Evolutionary conservation across 202 grass and related monocot species (phyloP), one percentile per base, ranked within the genome.

Genomic region (Eragrostis tef): DNA sequence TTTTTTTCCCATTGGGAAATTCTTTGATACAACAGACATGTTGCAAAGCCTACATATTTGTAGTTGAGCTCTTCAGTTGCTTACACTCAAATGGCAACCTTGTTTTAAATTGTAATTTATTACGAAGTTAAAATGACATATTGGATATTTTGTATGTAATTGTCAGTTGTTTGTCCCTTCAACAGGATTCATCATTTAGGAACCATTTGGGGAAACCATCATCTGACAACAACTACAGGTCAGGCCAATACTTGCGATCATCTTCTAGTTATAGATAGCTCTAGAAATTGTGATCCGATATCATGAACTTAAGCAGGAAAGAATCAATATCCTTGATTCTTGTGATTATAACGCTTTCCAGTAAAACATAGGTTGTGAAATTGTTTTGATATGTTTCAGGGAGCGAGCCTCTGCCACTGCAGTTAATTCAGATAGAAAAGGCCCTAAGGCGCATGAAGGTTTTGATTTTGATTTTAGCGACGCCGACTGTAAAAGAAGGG

Each of bases 141-240:
- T 46, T 44, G 20, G 15, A 70, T 62, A 77, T 64, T 78, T 71
- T 69, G 70, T 20, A 71, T 83, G n/a, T 81, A 68, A 74, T 70
- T 80, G 7, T 52, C 24, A 84, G 3, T 4, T 67, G 2, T 76
- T 77, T 81, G 58, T 27, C 75, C 48, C 9, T 61, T 69, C 68
- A 58, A 25, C 87, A 99, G 96, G 89, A 77, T 85, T 87, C 46
- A 64, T 81, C 77, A 64, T 88, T 87, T 24, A 87, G 79, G 85
- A 90, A 60, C 78, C 79, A 87, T 87, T 69, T 84, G 36, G 87
- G 74, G 47, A 93, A 93, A 36, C 77, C 47, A 24, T 67, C 79
- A 44, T 73, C 73, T 93, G 83, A 93, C 79, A 88, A 7, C 25
- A 74, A 48, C 36, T 74, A 11, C 80, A 93, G 90, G 96, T 99